A percentile compares a stretch with the other conserved stretches of the same genome.
Conservation (phyloP, 2,329 filamentous ascomycete genomes). For the Paracoccidioides brasiliensis region DNA sequence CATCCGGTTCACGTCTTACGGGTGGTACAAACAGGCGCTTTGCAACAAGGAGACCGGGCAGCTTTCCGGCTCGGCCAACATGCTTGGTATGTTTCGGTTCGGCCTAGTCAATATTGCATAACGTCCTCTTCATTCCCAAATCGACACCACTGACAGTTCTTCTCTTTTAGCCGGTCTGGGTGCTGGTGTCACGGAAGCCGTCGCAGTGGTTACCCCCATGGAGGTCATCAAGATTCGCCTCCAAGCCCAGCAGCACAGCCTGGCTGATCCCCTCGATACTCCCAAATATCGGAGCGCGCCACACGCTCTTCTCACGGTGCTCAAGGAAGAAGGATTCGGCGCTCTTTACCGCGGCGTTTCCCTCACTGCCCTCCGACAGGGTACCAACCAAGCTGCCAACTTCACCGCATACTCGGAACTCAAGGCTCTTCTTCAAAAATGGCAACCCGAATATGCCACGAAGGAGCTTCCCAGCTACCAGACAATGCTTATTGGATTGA, state of each 20-base stretch:
- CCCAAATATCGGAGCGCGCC: constrained; percentile 97
- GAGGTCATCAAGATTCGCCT: constrained; percentile 98
- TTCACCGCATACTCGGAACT: constrained; percentile 97
- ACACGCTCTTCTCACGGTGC: constrained; percentile 68
- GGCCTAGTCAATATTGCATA: background rate
- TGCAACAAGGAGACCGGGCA: constrained; percentile 53
- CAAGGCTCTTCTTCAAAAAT: constrained; percentile 61
- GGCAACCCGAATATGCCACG: constrained; percentile 55
- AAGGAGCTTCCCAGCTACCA: constrained; percentile 69
- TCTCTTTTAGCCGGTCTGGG: constrained; percentile 58
- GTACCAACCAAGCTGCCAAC: constrained; percentile 95
- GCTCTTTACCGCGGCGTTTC: constrained; percentile 88
- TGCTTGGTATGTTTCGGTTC: constrained; percentile 39
- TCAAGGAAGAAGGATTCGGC: constrained; percentile 78
- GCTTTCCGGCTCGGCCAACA: constrained; percentile 60
- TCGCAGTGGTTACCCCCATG: constrained; percentile 94
- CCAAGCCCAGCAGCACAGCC: constrained; percentile 94
- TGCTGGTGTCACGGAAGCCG: constrained; percentile 90
- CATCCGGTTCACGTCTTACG: constrained; percentile 95
- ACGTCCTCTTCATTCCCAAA: background rate
- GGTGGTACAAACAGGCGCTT: constrained; percentile 79
- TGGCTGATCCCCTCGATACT: constrained; percentile 90
- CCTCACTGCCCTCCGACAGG: constrained; percentile 84
- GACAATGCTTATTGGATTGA: constrained; percentile 79
- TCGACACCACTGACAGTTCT: constrained; percentile 3